Percentiles rank a stretch among this genome's conserved stretches.
Evolutionary conservation across 2,329 filamentous ascomycete species (phyloP).

Genomic region (Nemania sp.): DNA sequence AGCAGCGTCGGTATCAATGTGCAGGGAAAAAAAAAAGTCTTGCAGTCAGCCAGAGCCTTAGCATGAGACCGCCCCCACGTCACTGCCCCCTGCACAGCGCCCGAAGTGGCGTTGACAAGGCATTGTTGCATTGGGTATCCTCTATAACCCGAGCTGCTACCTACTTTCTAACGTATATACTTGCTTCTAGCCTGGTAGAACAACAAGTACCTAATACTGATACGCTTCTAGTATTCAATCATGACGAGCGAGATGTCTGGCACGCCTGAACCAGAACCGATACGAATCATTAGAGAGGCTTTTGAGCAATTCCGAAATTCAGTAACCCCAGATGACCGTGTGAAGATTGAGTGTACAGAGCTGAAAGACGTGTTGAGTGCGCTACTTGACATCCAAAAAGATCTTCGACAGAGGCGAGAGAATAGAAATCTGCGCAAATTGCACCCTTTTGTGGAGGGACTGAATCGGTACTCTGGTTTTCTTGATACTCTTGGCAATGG

Average conservation of each 20-base stretch:
- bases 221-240: too few species aligned
- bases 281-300: conserved; percentile 2
- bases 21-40: neutral
- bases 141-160: too few species aligned
- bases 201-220: too few species aligned
- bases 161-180: too few species aligned
- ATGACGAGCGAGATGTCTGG: neutral
- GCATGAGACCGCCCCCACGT: neutral
- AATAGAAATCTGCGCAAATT: conserved; percentile 10
- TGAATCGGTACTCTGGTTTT: conserved; percentile 3
- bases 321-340: neutral
- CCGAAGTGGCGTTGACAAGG: neutral
- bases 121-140: too few species aligned
- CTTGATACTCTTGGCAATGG: conserved; percentile 12
- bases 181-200: too few species aligned
- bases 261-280: neutral
- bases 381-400: conserved; percentile 3
- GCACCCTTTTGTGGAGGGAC: conserved; percentile 1
- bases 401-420: conserved; percentile 9
- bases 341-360: conserved; percentile 4
- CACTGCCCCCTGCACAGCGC: conserved; percentile 5
- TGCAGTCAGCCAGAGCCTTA: neutral
- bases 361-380: conserved; percentile 4
- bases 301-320: conserved; percentile 7
- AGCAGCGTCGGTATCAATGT: too few species aligned